Percentiles rank a stretch among this genome's conserved stretches.
Evolutionary conservation across 768 basidiomycete genomes (phyloP).

Genomic region (Clathrus columnatus): DNA sequence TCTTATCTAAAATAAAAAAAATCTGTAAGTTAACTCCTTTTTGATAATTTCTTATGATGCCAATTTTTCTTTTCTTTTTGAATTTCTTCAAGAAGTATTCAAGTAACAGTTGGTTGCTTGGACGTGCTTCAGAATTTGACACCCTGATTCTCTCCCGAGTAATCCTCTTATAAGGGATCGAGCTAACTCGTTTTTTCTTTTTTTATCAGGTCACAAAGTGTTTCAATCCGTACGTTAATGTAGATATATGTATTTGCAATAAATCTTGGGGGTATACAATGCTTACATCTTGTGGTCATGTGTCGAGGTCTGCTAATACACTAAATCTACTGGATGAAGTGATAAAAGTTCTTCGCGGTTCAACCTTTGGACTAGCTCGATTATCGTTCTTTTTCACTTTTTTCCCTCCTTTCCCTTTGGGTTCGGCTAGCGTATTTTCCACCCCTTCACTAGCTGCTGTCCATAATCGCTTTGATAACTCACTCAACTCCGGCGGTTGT

Average conservation of each 20-base stretch:
- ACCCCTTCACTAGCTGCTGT: constrained; percentile 39
- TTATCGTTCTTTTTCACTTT: constrained; percentile 1
- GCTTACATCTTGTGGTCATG: background rate
- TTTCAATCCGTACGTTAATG: background rate
- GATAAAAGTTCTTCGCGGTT: constrained; percentile 22
- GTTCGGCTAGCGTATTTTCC: constrained; percentile 39
- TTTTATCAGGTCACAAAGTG: background rate
- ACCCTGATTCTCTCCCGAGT: background rate
- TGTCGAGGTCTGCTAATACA: constrained; percentile 9
- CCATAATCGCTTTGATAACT: constrained; percentile 30
- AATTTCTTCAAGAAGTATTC: constrained; percentile 12
- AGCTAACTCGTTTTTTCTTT: background rate
- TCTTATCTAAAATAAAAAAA: no score
- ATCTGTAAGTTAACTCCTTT: background rate
- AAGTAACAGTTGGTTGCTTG: background rate
- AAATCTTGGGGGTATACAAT: background rate
- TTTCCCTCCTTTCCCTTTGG: constrained; percentile 33
- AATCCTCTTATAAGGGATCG: background rate
- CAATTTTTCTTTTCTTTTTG: background rate
- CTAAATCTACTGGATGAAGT: constrained; percentile 9
- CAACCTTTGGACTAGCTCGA: background rate
- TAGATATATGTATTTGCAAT: background rate
- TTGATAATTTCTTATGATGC: constrained; percentile 1
- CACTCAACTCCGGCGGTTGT: constrained; percentile 11
- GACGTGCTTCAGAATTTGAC: constrained; percentile 10